A percentile compares a stretch with the other conserved stretches of the same genome.
Conservation (phyloP, 495 filamentous ascomycete species). For the Acidiella bohemica region DNA sequence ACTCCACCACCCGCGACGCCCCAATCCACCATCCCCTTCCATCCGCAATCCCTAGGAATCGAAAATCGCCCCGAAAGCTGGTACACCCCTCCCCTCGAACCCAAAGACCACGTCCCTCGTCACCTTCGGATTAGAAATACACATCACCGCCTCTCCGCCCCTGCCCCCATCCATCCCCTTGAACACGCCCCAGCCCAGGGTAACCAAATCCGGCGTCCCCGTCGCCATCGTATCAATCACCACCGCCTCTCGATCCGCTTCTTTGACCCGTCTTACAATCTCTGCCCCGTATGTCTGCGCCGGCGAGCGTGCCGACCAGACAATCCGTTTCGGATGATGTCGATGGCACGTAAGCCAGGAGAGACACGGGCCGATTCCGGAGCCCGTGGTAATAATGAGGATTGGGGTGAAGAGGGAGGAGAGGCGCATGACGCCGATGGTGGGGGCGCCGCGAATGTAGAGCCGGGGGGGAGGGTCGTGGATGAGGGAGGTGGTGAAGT, state of each 20-base stretch:
- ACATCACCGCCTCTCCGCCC: conserved; percentile 57
- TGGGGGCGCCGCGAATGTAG: conserved; percentile 42
- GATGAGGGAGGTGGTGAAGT: conserved; percentile 63
- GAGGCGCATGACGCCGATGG: conserved; percentile 59
- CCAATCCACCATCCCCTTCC: too few species aligned
- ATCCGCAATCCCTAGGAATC: too few species aligned
- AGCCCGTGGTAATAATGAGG: conserved; percentile 69
- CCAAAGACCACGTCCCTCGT: conserved; percentile 62
- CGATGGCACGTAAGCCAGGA: conserved; percentile 35
- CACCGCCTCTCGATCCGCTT: conserved; percentile 40
- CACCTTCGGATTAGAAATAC: conserved; percentile 61
- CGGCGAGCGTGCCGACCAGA: conserved; percentile 47
- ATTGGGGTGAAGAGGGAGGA: conserved; percentile 54
- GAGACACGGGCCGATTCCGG: conserved; percentile 62
- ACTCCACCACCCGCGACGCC: too few species aligned
- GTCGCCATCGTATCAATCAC: conserved; percentile 40
- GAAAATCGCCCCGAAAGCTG: conserved; percentile 68
- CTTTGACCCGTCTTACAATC: conserved; percentile 37
- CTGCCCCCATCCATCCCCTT: conserved; percentile 46
- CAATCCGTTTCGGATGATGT: conserved; percentile 37
- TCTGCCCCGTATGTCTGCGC: conserved; percentile 40
- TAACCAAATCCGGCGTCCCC: conserved; percentile 41
- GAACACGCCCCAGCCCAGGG: conserved; percentile 43
- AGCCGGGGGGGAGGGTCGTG: conserved; percentile 43
- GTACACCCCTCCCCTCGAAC: conserved; percentile 52